These are phyloP conservation scores for Aspergillus transmontanensis DNA, from an alignment of 2,329 filamentous ascomycete species.

Conservation along the genomic window DNA sequence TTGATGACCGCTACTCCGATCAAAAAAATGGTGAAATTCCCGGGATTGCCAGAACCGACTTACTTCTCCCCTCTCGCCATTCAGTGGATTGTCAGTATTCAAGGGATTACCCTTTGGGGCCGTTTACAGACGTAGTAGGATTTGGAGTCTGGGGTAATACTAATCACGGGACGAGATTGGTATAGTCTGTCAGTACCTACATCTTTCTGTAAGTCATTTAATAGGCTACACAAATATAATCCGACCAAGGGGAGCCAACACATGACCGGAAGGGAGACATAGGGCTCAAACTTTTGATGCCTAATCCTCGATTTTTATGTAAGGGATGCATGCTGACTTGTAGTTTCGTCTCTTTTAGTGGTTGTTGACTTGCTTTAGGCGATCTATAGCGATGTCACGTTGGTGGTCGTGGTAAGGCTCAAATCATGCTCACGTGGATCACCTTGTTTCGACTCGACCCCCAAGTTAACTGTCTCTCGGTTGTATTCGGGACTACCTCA, in stretches of 20 bases:
- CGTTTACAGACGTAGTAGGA: not conserved
- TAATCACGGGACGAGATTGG: not conserved
- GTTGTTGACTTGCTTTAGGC: not conserved
- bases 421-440: not conserved
- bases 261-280: not conserved
- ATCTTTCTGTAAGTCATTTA: not conserved
- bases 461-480: not conserved
- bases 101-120: conserved; percentile 3
- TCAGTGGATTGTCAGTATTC: not conserved
- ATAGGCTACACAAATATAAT: not conserved
- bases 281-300: not conserved
- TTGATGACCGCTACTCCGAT: not conserved
- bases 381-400: not conserved
- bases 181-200: not conserved
- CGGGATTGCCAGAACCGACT: conserved; percentile 2
- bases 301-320: not conserved
- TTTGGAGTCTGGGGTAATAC: not conserved
- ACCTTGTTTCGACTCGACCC: not conserved
- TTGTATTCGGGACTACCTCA: not conserved
- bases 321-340: not conserved
- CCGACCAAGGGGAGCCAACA: not conserved
- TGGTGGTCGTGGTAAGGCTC: not conserved
- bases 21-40: not conserved
- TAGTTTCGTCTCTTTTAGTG: not conserved
- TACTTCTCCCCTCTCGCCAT: not conserved